A percentile compares a stretch with the other conserved stretches of the same genome.
phyloP scores from a whole-genome alignment of 345 rosid genomes.

The Odontarrhena argentea region DNA sequence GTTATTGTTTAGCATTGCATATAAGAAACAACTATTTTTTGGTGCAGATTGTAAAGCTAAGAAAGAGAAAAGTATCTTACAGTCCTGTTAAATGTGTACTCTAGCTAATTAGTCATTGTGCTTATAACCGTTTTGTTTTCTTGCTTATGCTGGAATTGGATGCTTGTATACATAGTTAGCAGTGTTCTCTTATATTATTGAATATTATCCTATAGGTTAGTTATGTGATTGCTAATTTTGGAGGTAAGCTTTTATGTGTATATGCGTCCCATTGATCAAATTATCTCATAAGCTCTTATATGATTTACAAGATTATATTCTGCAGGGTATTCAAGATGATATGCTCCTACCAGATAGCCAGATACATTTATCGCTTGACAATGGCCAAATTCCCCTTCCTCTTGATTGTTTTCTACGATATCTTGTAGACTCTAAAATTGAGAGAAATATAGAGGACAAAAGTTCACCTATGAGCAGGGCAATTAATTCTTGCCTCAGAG shows the following conservation, averaged over 20 bases:
- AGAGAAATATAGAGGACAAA: constrained; percentile 46
- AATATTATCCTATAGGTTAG: constrained; percentile 29
- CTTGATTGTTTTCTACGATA: constrained; percentile 60
- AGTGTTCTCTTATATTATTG: constrained; percentile 8
- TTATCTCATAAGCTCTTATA: constrained; percentile 7
- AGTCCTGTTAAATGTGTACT: constrained; percentile 16
- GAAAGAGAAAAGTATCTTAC: not conserved
- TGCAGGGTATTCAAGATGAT: constrained; percentile 81
- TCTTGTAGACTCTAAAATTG: constrained; percentile 50
- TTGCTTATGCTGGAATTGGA: not conserved
- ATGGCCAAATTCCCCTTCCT: constrained; percentile 63
- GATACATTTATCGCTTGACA: constrained; percentile 51
- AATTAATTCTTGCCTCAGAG: constrained; percentile 67
- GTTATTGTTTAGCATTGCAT: not conserved
- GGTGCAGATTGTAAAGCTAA: constrained; percentile 3
- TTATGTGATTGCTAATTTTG: constrained; percentile 8
- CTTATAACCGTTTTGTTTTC: not conserved
- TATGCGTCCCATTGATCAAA: constrained; percentile 9
- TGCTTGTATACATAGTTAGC: constrained; percentile 21
- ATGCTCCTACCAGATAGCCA: constrained; percentile 64
- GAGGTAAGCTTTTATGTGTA: constrained; percentile 14
- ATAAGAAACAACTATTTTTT: constrained; percentile 2
- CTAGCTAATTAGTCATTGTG: not conserved
- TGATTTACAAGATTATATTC: constrained; percentile 25
- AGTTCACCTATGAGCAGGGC: constrained; percentile 48